Conservation (phyloP, 495 filamentous ascomycete species). For the Physcia stellaris region DNA sequence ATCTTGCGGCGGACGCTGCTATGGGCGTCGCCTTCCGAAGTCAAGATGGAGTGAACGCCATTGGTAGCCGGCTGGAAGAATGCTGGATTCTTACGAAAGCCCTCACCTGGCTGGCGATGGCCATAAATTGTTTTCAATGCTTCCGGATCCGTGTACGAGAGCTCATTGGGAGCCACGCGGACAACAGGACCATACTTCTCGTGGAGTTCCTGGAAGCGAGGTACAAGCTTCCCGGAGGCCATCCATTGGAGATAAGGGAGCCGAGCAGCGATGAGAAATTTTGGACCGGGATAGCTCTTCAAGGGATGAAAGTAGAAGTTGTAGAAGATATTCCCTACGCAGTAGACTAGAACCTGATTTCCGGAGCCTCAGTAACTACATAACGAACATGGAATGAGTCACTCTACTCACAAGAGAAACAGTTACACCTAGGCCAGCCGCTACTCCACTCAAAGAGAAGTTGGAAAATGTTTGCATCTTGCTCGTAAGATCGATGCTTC, state of each 20-base stretch:
- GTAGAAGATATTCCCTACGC: no score
- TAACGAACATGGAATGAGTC: no score
- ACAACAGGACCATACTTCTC: conserved; percentile 33
- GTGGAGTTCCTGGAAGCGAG: conserved; percentile 12
- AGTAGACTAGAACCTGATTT: no score
- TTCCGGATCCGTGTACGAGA: conserved; percentile 7
- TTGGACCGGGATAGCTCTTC: conserved; percentile 16
- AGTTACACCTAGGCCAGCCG: no score
- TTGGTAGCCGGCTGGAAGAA: not conserved
- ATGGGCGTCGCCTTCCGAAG: conserved; percentile 17
- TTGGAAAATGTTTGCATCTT: no score
- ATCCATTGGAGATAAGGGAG: conserved; percentile 5
- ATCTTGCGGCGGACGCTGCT: conserved; percentile 24
- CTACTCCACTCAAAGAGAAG: no score
- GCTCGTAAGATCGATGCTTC: no score
- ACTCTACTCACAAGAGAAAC: no score
- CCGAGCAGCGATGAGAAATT: conserved; percentile 1
- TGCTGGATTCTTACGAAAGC: not conserved
- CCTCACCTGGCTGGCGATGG: not conserved
- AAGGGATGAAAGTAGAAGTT: conserved; percentile 22
- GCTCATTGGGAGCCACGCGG: conserved; percentile 39
- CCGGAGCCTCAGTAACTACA: not conserved
- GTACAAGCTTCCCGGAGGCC: conserved; percentile 3
- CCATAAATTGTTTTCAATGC: conserved; percentile 12
- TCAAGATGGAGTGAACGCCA: not conserved